Evolutionary conservation across 2,329 filamentous ascomycete genomes (phyloP), one percentile per base, ranked within the genome.

Genomic region (Monosporascus sp.): DNA sequence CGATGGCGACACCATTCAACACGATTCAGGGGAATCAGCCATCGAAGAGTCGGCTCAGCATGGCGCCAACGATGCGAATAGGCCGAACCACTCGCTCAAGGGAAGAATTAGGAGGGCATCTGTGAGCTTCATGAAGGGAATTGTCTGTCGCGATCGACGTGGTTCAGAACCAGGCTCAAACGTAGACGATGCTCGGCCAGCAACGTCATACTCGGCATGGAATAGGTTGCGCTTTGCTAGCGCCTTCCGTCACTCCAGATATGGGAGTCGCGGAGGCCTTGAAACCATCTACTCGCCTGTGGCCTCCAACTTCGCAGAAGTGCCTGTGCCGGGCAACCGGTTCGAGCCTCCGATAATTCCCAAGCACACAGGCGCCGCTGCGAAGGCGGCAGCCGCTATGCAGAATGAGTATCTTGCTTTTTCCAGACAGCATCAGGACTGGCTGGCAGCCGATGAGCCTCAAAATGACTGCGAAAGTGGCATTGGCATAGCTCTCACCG

Each of bases 401-500:
- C 80, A 85, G 60, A 83, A 84, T 59, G 78, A 82, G 50, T 74
- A 71, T 46, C 59, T 75, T 6, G 68, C 66, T 4, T 65, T 68
- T 43, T 55, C 59, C 35, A 55, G 67, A 38, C 68, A 70, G 48
- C 69, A 75, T 31, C 74, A 72, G 41, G 70, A 73, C 49, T 75
- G 76, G 69, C 64, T 81, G 7, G 65, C 72, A 8, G 67, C 70
- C 35, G 77, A 81, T 2, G 77, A 79, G 19, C 71, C 70, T 48
- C 65, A 71, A n/a, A 81, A 78, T 58, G 82, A 87, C 58, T 73
- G 77, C 26, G 83, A 87, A 68, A 86, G 84, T 60, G 83, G 83
- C 20, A 85, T 87, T 50, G 82, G 82, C 35, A 86, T 87, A 49
- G 73, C 77, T 1, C 68, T 85, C 2, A 77, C 78, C 1, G 67